Evolutionary conservation across 352 stramenopile genomes (phyloP).

Genomic region (Pythium phragmitis): DNA sequence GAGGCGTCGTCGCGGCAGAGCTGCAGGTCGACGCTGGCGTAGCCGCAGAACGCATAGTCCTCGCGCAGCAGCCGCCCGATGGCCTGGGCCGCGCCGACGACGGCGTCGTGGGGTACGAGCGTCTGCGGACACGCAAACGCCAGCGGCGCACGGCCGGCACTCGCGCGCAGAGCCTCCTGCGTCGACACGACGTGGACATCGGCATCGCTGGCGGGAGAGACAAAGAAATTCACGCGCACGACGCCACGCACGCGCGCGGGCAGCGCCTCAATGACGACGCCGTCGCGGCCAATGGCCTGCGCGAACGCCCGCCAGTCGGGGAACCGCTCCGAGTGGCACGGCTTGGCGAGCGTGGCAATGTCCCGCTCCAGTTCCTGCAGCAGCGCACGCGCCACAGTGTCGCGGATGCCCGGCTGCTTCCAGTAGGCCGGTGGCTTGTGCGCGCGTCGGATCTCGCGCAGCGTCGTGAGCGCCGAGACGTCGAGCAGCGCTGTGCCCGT

Average conservation of each 20-base stretch:
- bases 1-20: constrained; percentile 55
- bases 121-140: constrained; percentile 81
- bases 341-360: constrained; percentile 27
- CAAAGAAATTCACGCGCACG: constrained; percentile 76
- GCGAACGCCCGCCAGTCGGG: constrained; percentile 61
- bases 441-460: constrained; percentile 66
- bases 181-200: constrained; percentile 70
- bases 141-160: constrained; percentile 34
- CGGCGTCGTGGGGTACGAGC: constrained; percentile 64
- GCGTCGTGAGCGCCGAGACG: constrained; percentile 47
- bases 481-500: constrained; percentile 68
- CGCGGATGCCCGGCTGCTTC: constrained; percentile 59
- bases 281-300: constrained; percentile 56
- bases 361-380: constrained; percentile 55
- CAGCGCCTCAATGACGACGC: constrained; percentile 80
- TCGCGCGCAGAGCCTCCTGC: constrained; percentile 49
- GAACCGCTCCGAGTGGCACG: constrained; percentile 51
- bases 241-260: constrained; percentile 41
- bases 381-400: constrained; percentile 53
- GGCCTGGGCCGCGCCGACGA: constrained; percentile 60
- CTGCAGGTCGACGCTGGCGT: constrained; percentile 81
- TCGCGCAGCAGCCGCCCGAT: constrained; percentile 43
- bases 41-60: constrained; percentile 62
- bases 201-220: constrained; percentile 53
- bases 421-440: constrained; percentile 67